Base-by-base conservation (phyloP, 2,329 filamentous ascomycete species). In the Aspergillaceae sp. region DNA sequence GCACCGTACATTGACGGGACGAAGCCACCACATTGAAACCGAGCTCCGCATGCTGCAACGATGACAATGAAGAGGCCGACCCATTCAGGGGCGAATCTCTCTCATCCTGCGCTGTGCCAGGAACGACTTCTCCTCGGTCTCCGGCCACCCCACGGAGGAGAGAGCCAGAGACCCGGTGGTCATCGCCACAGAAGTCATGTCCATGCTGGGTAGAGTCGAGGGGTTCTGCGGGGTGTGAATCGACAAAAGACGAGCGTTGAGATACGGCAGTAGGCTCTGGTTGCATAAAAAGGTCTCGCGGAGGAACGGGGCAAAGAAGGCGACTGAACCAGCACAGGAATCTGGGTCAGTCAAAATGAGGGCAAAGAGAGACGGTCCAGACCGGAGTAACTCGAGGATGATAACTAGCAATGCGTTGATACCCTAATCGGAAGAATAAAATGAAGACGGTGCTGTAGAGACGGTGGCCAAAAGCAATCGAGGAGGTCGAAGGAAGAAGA, bases 401-500 rank as follows among this genome's bases (percentile, higher is more conserved):
- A 19, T 19, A 19, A 19, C 19, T 19, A 19, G 19, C 19, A 19
- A 19, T 19, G 19, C 19, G 19, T 19, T 19, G 19, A 19, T 19
- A 19, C 19, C 19, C 19, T 19, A 19, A 2, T 19, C 19, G 19
- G 19, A 19, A 19, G 19, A 19, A 19, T 19, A 19, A 19, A 19
- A 19, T 19, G 19, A 19, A 19, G 19, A 19, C 19, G 19, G 19
- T 19, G 19, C 19, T 19, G 19, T 19, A 19, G 19, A 19, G 19
- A 19, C 19, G 19, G 19, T 19, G 19, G 19, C 19, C 19, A 19
- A 19, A 19, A 19, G 19, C 19, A 19, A 2, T 19, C 19, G 19
- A 19, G 40, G 77, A 87, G 29, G 75, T 91, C 2, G 79, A 83
- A 9, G 76, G 76, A 11, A 73, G 77, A 0, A 80, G 84, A 11